These are phyloP conservation scores for Salpingoeca rosetta DNA, from an alignment of 78 protist species.

Conservation along the genomic window DNA sequence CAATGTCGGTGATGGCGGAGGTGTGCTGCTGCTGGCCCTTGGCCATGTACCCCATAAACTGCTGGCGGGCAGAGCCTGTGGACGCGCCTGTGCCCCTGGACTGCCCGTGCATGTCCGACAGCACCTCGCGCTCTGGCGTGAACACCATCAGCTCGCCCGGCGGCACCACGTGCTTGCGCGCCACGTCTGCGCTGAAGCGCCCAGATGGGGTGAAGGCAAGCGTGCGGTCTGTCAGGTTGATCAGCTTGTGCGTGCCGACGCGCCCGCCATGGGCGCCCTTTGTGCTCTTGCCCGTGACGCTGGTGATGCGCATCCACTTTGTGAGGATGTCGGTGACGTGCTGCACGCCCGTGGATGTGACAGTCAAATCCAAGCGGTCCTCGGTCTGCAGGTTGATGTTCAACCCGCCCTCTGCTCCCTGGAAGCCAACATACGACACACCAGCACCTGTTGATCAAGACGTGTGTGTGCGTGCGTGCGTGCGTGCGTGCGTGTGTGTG, in stretches of 20 bases:
- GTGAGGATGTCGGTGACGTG: neutral
- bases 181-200: neutral
- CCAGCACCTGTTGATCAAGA: too few relatives aligned
- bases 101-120: neutral
- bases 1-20: neutral
- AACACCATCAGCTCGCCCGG: neutral
- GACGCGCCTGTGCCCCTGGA: too few relatives aligned
- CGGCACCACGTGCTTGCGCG: neutral
- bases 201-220: neutral
- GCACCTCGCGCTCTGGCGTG: too few relatives aligned
- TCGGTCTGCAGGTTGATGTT: neutral
- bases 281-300: neutral
- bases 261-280: neutral
- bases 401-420: neutral
- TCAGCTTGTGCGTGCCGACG: neutral
- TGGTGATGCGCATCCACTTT: neutral
- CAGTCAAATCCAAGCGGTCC: neutral
- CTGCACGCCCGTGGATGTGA: neutral
- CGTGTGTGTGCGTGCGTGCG: too few relatives aligned
- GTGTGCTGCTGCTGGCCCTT: too few relatives aligned
- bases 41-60: too few relatives aligned
- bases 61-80: too few relatives aligned
- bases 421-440: neutral
- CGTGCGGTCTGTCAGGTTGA: neutral
- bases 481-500: too few relatives aligned